Conservation (phyloP, 1,284 basidiomycete species). For the Cryptococcus sp. region DNA sequence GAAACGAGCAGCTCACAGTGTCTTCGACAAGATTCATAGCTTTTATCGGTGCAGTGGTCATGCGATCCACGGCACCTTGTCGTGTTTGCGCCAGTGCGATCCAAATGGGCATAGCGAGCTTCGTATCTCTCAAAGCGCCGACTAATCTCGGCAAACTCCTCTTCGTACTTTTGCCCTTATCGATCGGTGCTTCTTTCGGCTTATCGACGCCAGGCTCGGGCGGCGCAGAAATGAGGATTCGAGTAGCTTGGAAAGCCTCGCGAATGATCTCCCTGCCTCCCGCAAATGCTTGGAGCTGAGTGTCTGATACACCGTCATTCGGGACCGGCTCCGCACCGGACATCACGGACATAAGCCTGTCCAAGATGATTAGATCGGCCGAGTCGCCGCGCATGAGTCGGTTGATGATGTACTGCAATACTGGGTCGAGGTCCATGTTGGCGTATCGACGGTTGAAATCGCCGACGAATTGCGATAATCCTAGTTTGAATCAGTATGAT, state of each 20-base stretch:
- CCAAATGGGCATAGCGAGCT: slow-evolving; percentile 76
- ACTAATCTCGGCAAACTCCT: slow-evolving; percentile 62
- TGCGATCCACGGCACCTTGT: slow-evolving; percentile 35
- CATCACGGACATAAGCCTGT: slow-evolving; percentile 94
- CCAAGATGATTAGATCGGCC: slow-evolving; percentile 86
- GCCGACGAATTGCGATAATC: slow-evolving; percentile 88
- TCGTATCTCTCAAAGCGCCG: slow-evolving; percentile 68
- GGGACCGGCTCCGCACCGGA: slow-evolving; percentile 89
- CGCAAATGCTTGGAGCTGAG: slow-evolving; percentile 84
- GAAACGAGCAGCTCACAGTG: slow-evolving; percentile 58
- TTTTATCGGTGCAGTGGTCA: slow-evolving; percentile 35
- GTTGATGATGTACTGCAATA: slow-evolving; percentile 89
- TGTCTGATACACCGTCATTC: slow-evolving; percentile 71
- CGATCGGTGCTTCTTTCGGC: slow-evolving; percentile 28
- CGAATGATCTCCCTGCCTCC: slow-evolving; percentile 84
- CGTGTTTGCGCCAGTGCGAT: slow-evolving; percentile 86
- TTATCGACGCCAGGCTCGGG: slow-evolving; percentile 23
- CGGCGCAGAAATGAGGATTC: slow-evolving; percentile 45
- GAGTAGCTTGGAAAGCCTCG: slow-evolving; percentile 64
- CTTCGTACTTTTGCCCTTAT: slow-evolving; percentile 38
- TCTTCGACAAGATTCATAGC: slow-evolving; percentile 78
- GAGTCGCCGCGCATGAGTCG: slow-evolving; percentile 81
- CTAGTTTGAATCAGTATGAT: slow-evolving; percentile 52
- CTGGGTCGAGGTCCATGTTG: slow-evolving; percentile 74
- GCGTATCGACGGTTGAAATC: slow-evolving; percentile 83